phyloP scores from a whole-genome alignment of 2,329 filamentous ascomycete genomes.

The Diplodia corticola region DNA sequence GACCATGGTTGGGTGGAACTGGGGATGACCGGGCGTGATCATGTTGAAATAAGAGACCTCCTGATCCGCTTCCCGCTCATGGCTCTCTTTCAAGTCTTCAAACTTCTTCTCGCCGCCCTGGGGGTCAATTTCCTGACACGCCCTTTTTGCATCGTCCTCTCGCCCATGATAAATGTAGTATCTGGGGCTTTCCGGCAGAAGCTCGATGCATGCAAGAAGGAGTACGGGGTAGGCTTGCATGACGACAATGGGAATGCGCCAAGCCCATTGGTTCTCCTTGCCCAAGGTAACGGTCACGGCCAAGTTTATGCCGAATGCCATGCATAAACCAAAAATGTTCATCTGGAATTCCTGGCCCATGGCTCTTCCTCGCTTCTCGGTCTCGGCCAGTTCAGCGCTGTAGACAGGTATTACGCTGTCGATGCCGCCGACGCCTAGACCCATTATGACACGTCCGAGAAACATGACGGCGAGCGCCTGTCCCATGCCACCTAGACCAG shows the following conservation, averaged over 20 bases:
- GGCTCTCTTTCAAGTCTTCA: conserved; percentile 52
- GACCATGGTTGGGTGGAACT: conserved; percentile 62
- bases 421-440: conserved; percentile 60
- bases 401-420: conserved; percentile 64
- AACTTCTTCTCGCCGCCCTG: conserved; percentile 52
- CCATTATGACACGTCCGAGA: conserved; percentile 55
- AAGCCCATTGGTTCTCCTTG: conserved; percentile 61
- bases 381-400: conserved; percentile 57
- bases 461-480: conserved; percentile 52
- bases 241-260: conserved; percentile 60
- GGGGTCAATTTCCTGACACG: conserved; percentile 53
- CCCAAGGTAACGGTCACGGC: conserved; percentile 55
- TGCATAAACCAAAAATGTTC: conserved; percentile 63
- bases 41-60: conserved; percentile 58
- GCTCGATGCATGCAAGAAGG: conserved; percentile 54
- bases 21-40: conserved; percentile 54
- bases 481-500: conserved; percentile 49
- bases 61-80: conserved; percentile 52
- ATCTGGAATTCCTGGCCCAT: conserved; percentile 64
- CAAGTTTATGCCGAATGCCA: conserved; percentile 63
- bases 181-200: conserved; percentile 58
- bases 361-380: conserved; percentile 58
- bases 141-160: conserved; percentile 52
- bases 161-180: conserved; percentile 58
- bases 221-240: conserved; percentile 62